A percentile compares a stretch with the other conserved stretches of the same genome.
These are phyloP conservation scores for Solanum sejunctum DNA, from an alignment of 257 asterid genomes.

Conservation along the genomic window DNA sequence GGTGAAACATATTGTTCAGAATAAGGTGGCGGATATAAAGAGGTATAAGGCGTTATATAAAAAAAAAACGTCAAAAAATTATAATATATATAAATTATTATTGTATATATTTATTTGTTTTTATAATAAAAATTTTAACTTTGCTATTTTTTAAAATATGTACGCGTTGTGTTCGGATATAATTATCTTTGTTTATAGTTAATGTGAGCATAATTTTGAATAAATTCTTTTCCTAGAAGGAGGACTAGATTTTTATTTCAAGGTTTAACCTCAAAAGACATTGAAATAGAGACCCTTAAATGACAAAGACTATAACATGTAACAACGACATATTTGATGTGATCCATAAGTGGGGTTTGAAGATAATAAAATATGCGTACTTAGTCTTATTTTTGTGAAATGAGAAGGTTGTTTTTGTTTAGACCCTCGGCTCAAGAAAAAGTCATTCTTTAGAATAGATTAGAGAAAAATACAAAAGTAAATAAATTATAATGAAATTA, in stretches of 20 bases:
- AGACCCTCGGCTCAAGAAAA: background rate
- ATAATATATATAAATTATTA: background rate
- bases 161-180: too few relatives aligned
- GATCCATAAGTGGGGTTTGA: too few relatives aligned
- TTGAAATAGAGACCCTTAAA: background rate
- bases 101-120: background rate
- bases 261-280: background rate
- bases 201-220: too few relatives aligned
- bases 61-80: background rate
- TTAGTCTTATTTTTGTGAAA: background rate
- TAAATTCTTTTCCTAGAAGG: too few relatives aligned
- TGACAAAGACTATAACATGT: background rate
- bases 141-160: background rate
- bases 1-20: background rate
- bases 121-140: background rate
- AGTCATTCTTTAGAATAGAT: background rate
- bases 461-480: background rate
- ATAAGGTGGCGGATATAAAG: background rate
- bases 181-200: too few relatives aligned
- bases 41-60: background rate
- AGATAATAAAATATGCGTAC: rapidly evolving
- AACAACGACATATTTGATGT: background rate
- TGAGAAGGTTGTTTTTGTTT: background rate
- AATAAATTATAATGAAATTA: background rate
- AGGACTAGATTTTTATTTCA: too few relatives aligned